Conservation (phyloP, 2,329 filamentous ascomycete species). For the Stagonosporopsis cucurbitacearum region DNA sequence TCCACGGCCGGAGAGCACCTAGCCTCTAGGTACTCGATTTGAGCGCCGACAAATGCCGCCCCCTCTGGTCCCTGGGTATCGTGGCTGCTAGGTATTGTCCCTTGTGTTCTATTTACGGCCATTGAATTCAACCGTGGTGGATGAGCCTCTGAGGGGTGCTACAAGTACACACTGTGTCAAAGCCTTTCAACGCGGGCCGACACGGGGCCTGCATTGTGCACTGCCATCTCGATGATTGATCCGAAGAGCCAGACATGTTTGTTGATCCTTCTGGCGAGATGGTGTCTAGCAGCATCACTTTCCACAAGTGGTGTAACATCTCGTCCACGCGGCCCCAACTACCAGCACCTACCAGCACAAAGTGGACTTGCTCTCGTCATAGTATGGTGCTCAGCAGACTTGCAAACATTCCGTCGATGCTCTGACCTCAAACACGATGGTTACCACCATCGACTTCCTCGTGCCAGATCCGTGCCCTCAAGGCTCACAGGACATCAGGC, state of each 20-base stretch:
- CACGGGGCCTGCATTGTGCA: conserved; percentile 3
- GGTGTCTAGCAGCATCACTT: conserved; percentile 10
- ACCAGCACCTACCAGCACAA: not conserved
- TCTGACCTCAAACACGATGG: not conserved
- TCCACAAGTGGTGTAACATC: conserved; percentile 12
- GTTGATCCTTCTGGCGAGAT: conserved; percentile 9
- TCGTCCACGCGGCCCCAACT: conserved; percentile 2
- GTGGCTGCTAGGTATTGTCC: conserved; percentile 1
- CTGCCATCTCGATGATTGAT: not conserved
- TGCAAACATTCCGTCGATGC: conserved; percentile 4
- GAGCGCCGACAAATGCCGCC: conserved; percentile 18
- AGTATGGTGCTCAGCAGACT: conserved; percentile 13
- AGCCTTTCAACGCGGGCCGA: too few species aligned
- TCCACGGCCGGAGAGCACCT: conserved; percentile 27
- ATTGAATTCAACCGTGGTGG: not conserved
- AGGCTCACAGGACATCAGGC: conserved; percentile 3
- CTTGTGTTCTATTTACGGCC: conserved; percentile 4
- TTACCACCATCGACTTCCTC: too few species aligned
- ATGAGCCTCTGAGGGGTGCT: not conserved
- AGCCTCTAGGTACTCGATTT: conserved; percentile 16
- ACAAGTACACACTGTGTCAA: too few species aligned
- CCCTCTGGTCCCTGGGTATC: not conserved
- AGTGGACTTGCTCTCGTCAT: conserved; percentile 7
- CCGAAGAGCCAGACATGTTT: conserved; percentile 11
- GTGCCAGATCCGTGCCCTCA: not conserved